Percentiles rank a stretch among this genome's conserved stretches.
Conservation (phyloP, 2,329 filamentous ascomycete genomes). For the Sarocladium kiliense region DNA sequence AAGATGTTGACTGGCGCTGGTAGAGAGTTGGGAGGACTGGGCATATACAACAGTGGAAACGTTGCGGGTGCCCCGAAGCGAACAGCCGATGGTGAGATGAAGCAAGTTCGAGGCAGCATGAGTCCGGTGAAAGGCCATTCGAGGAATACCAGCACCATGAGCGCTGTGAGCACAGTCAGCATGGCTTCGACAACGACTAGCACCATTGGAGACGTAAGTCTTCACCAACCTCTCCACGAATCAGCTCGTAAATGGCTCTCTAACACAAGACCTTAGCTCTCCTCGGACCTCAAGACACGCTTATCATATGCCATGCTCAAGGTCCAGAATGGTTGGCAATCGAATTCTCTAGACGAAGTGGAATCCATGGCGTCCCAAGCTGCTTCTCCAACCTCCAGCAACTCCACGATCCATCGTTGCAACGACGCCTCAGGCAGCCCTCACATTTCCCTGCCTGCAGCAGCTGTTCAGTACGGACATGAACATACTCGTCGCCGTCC, state of each 20-base stretch:
- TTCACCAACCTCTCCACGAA: neutral
- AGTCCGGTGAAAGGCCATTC: conserved; percentile 56
- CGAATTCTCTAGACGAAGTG: conserved; percentile 70
- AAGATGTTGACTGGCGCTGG: conserved; percentile 35
- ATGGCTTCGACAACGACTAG: conserved; percentile 54
- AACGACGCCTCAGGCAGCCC: conserved; percentile 52
- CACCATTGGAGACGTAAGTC: conserved; percentile 69
- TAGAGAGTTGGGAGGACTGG: neutral
- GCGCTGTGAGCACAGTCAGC: conserved; percentile 66
- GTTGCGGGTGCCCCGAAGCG: conserved; percentile 55
- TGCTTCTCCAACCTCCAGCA: conserved; percentile 56
- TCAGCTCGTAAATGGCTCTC: conserved; percentile 12
- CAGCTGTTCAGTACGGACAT: neutral
- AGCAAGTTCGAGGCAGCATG: conserved; percentile 40
- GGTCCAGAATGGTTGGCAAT: conserved; percentile 84
- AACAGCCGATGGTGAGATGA: conserved; percentile 71
- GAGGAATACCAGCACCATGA: conserved; percentile 61
- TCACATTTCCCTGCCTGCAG: conserved; percentile 18
- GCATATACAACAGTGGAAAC: conserved; percentile 18
- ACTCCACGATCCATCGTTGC: conserved; percentile 46
- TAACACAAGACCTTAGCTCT: conserved; percentile 48
- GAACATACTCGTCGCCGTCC: conserved; percentile 13
- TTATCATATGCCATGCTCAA: conserved; percentile 93
- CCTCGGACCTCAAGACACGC: conserved; percentile 73
- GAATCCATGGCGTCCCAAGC: conserved; percentile 68